Evolutionary conservation across 2,329 filamentous ascomycete genomes (phyloP), one percentile per base, ranked within the genome.

Genomic region (Cladophialophora yegresii): DNA sequence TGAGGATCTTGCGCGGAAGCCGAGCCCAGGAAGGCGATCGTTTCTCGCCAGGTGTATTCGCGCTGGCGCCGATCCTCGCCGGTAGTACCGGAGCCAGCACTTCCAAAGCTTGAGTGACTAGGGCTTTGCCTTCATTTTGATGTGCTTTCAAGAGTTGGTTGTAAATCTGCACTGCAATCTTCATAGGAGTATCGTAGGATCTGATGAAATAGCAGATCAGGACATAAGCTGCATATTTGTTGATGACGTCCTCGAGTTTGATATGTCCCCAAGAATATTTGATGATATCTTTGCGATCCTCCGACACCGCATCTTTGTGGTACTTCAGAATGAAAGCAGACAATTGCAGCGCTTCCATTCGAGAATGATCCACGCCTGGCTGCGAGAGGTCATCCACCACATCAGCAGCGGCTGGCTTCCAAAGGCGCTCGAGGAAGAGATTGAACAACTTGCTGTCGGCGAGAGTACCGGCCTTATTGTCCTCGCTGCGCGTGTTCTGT

Each of bases 201-300:
- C 92, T 91, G 72, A 99, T 97, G 79, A 99, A 99, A 77, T 97
- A 99, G 2, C 91, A 92, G 66, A 99, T 96, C 5, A 99, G 87
- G 4, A 97, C 93, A 72, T 99, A 99, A 2, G 95, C 93, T 0
- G 93, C 95, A 75, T 98, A 95, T 77, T 99, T 99, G 81, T 98
- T 99, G 80, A 99, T 96, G 63, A 96, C 91, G 76, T 99, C 95
- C 73, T 99, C 96, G n/a, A 99, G 85, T 26, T 91, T 87, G 72
- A 99, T 99, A 74, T 96, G 98, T 20, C 93, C 96, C 95, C 95
- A 99, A 2, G 92, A 93, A 77, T 98, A 99, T 78, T 97, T 98
- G 74, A 99, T 99, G 67, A 99, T 93, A 69, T 99, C 95, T 77
- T 99, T 99, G 43, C 96, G 88, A 2, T 91, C 89, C 72, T 98